phyloP scores from a whole-genome alignment of 192 early-diverging fungal species.

The Thoreauomyces humboldtii region DNA sequence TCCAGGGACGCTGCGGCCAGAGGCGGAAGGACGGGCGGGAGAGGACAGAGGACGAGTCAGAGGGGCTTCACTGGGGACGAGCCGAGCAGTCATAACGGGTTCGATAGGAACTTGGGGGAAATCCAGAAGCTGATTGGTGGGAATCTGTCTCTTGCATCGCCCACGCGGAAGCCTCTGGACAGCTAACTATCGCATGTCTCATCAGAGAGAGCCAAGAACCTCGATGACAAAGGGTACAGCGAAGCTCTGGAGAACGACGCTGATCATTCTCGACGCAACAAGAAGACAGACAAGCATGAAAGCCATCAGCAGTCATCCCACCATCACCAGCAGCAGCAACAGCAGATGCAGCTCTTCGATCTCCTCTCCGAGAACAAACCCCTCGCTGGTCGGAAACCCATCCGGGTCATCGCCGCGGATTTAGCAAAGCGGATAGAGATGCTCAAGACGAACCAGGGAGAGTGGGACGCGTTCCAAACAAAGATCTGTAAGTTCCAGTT shows the following conservation, averaged over 20 bases:
- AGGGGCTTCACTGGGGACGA: too few species aligned
- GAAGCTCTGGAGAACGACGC: not conserved
- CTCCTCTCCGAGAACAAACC: slow-evolving; percentile 17
- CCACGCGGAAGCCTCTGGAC: not conserved
- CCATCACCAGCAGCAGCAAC: slow-evolving; percentile 1
- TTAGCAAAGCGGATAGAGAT: slow-evolving; percentile 46
- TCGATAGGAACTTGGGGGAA: slow-evolving; percentile 44
- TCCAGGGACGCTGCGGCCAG: too few species aligned
- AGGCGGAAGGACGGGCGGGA: not conserved
- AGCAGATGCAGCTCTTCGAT: slow-evolving; percentile 11
- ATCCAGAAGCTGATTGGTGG: slow-evolving; percentile 46
- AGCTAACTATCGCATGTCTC: not conserved
- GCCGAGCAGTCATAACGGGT: too few species aligned
- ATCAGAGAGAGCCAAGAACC: slow-evolving; percentile 20
- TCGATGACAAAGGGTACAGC: slow-evolving; percentile 11
- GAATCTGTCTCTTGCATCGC: not conserved
- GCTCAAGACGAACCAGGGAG: slow-evolving; percentile 48
- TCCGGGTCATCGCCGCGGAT: slow-evolving; percentile 49
- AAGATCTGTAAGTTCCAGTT: slow-evolving; percentile 37
- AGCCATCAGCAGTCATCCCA: not conserved
- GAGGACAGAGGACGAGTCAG: too few species aligned
- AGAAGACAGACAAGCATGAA: slow-evolving; percentile 8
- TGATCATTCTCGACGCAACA: slow-evolving; percentile 18
- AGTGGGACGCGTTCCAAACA: slow-evolving; percentile 55
- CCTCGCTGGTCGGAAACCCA: slow-evolving; percentile 49